These are phyloP conservation scores for Botryotinia convoluta DNA, from an alignment of 2,329 filamentous ascomycete species.

Conservation along the genomic window DNA sequence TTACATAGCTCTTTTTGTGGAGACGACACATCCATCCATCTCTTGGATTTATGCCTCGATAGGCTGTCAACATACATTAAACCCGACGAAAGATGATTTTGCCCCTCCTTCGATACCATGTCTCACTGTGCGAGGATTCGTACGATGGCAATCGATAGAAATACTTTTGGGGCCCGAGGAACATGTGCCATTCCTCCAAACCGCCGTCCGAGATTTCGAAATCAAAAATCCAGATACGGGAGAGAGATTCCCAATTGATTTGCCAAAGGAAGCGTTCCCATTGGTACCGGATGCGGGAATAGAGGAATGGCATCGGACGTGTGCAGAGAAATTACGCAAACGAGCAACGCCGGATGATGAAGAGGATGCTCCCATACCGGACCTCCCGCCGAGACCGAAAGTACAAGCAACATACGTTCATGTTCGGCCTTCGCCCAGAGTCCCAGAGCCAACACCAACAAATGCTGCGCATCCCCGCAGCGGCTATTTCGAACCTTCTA, in stretches of 20 bases:
- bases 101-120: conserved; percentile 75
- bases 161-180: conserved; percentile 83
- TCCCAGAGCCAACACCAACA: conserved; percentile 11
- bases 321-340: conserved; percentile 66
- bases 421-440: conserved; percentile 28
- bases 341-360: conserved; percentile 47
- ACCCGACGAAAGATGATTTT: conserved; percentile 69
- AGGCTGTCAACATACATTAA: conserved; percentile 84
- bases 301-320: conserved; percentile 78
- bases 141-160: conserved; percentile 91
- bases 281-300: conserved; percentile 72
- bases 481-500: conserved; percentile 20
- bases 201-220: conserved; percentile 73
- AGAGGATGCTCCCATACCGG: conserved; percentile 34
- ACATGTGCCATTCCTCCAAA: conserved; percentile 80
- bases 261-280: conserved; percentile 66
- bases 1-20: conserved; percentile 66
- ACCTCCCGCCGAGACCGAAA: conserved; percentile 34
- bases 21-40: conserved; percentile 69
- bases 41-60: conserved; percentile 91
- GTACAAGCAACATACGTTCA: conserved; percentile 33
- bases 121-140: conserved; percentile 79
- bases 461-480: conserved; percentile 1
- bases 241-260: conserved; percentile 59
- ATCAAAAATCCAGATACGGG: conserved; percentile 74